Percentiles rank a stretch among this genome's conserved stretches.
Evolutionary conservation across 2,329 filamentous ascomycete species (phyloP).

Genomic region (Neurospora sp.): DNA sequence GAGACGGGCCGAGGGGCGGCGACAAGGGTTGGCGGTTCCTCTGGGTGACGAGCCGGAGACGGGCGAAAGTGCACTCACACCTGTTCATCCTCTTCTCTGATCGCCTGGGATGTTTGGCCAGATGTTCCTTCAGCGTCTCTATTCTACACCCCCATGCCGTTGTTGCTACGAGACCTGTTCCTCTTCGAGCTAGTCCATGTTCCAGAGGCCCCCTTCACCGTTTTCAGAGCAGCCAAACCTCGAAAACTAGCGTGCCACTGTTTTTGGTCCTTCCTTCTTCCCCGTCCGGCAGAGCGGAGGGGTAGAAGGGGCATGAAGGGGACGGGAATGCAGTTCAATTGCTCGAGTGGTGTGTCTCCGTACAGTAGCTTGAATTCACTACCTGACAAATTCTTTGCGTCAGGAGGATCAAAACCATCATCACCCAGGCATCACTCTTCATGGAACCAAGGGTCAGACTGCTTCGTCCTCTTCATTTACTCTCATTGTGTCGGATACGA

Average conservation of each 20-base stretch:
- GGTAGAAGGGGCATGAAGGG: background rate
- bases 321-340: background rate
- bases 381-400: background rate
- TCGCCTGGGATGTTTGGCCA: conserved; percentile 4
- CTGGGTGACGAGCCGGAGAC: conserved; percentile 2
- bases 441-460: background rate
- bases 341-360: background rate
- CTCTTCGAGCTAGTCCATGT: conserved; percentile 1
- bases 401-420: background rate
- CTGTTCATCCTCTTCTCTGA: conserved; percentile 9
- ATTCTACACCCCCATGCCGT: conserved; percentile 7
- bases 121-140: conserved; percentile 9
- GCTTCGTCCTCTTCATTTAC: background rate
- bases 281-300: conserved; percentile 12
- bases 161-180: conserved; percentile 1
- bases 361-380: background rate
- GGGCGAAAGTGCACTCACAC: conserved; percentile 7
- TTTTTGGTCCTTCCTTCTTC: conserved; percentile 9
- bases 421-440: background rate
- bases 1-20: conserved; percentile 12
- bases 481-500: background rate
- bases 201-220: conserved; percentile 5
- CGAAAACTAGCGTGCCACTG: conserved; percentile 3
- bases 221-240: conserved; percentile 9
- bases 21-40: background rate